A percentile compares a stretch with the other conserved stretches of the same genome.
Evolutionary conservation across 2,329 filamentous ascomycete species (phyloP).

Genomic region (Ophiostoma piceae): DNA sequence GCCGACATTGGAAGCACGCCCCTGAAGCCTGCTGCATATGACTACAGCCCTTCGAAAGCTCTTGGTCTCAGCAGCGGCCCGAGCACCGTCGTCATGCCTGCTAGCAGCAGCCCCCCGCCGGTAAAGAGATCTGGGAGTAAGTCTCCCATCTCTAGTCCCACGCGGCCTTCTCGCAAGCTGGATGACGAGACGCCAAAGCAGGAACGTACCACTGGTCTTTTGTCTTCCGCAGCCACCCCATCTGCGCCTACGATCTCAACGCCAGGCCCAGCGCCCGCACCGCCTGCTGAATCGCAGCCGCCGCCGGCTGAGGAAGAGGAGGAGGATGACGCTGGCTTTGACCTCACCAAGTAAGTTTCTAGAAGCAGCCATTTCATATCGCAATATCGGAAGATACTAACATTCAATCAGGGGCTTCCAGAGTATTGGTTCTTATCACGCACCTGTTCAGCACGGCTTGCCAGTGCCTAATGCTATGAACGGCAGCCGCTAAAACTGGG

Average conservation of each 20-base stretch:
- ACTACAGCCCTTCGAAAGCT: slow-evolving; percentile 54
- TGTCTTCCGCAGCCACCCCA: background rate
- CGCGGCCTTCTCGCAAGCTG: slow-evolving; percentile 25
- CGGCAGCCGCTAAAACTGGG: slow-evolving; percentile 29
- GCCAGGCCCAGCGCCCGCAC: background rate
- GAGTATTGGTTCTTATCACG: slow-evolving; percentile 59
- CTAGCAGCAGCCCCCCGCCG: slow-evolving; percentile 57
- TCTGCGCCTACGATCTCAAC: background rate
- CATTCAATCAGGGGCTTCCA: slow-evolving; percentile 51
- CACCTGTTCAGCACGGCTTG: slow-evolving; percentile 46
- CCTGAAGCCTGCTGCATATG: slow-evolving; percentile 48
- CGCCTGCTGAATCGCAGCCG: background rate
- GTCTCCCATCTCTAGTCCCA: slow-evolving; percentile 51
- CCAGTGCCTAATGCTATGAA: slow-evolving; percentile 41
- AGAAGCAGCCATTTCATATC: background rate
- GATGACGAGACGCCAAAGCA: slow-evolving; percentile 11
- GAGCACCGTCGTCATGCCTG: slow-evolving; percentile 36
- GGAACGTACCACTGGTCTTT: too few species aligned
- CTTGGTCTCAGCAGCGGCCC: slow-evolving; percentile 21
- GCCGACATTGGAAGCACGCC: slow-evolving; percentile 72
- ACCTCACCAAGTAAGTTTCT: slow-evolving; percentile 50
- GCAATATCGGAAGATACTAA: background rate
- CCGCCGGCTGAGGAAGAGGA: slow-evolving; percentile 26
- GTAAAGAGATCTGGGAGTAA: slow-evolving; percentile 37
- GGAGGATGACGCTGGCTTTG: slow-evolving; percentile 52